Evolutionary conservation across 192 early-diverging fungal species (phyloP).

Genomic region (Rhizoclosmatium sp.): DNA sequence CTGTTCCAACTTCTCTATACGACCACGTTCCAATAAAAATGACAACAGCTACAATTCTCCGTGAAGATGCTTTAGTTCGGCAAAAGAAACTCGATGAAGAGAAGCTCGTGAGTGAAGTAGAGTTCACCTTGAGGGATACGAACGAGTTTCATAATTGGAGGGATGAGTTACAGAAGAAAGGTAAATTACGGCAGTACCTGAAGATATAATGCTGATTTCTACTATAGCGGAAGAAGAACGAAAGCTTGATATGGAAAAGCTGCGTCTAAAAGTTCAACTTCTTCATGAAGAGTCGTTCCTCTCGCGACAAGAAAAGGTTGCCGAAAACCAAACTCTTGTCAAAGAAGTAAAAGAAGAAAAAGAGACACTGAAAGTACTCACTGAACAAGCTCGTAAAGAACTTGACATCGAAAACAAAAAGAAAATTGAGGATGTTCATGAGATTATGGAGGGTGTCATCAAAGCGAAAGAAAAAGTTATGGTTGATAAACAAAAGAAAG

Average conservation of each 20-base stretch:
- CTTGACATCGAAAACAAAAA: conserved; percentile 51
- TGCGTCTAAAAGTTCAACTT: conserved; percentile 59
- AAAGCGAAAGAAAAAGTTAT: conserved; percentile 55
- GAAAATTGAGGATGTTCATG: conserved; percentile 55
- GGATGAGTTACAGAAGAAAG: conserved; percentile 45
- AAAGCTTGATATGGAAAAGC: conserved; percentile 50
- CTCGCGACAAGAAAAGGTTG: conserved; percentile 51
- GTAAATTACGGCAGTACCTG: conserved; percentile 9
- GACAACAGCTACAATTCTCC: conserved; percentile 57
- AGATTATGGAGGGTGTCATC: conserved; percentile 51
- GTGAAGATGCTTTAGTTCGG: conserved; percentile 59
- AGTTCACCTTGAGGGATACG: conserved; percentile 51
- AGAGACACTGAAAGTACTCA: conserved; percentile 40
- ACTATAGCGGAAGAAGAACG: conserved; percentile 51
- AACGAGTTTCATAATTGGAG: conserved; percentile 51
- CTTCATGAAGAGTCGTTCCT: conserved; percentile 59
- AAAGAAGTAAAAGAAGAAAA: conserved; percentile 50
- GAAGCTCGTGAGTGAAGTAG: conserved; percentile 36
- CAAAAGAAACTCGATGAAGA: conserved; percentile 44
- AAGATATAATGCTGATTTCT: no score
- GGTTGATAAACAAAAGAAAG: conserved; percentile 52
- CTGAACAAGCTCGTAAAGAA: conserved; percentile 32
- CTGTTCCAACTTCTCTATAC: conserved; percentile 35
- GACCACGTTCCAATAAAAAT: conserved; percentile 54
- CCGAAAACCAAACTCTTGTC: conserved; percentile 49